phyloP scores from a whole-genome alignment of 257 asterid genomes.

The Thymus mandschuricus region DNA sequence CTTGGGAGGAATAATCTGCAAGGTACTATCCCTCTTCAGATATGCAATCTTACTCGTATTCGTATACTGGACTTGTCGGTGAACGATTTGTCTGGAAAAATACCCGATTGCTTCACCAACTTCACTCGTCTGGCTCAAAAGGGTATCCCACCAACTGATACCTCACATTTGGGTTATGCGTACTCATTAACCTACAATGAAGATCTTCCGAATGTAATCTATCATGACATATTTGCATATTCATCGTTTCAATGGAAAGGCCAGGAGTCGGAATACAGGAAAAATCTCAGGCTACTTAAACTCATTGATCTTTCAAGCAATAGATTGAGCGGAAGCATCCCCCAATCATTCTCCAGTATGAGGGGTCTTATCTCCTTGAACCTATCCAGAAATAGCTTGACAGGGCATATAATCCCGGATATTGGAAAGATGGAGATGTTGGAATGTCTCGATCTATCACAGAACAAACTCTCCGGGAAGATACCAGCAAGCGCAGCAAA shows the following conservation, averaged over 20 bases:
- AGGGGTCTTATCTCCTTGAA: conserved; percentile 35
- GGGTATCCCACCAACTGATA: background rate
- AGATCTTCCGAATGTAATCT: too few relatives aligned
- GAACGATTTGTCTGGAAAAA: too few relatives aligned
- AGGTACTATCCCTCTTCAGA: too few relatives aligned
- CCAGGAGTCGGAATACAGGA: conserved; percentile 16
- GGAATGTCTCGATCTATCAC: conserved; percentile 43
- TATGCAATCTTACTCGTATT: too few relatives aligned
- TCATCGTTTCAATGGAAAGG: conserved; percentile 36
- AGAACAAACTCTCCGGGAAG: conserved; percentile 37
- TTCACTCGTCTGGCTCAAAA: too few relatives aligned
- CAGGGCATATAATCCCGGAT: conserved; percentile 31
- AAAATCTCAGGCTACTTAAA: conserved; percentile 25
- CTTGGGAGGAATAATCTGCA: too few relatives aligned
- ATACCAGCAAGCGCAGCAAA: conserved; percentile 35
- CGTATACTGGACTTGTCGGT: too few relatives aligned
- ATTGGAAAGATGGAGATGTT: conserved; percentile 41
- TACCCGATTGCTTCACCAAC: too few relatives aligned
- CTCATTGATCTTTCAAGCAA: conserved; percentile 44
- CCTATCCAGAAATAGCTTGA: conserved; percentile 38
- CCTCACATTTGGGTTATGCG: too few relatives aligned
- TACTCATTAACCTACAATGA: too few relatives aligned
- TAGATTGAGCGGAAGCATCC: conserved; percentile 29
- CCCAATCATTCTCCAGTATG: conserved; percentile 21
- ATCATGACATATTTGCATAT: background rate